phyloP scores from a whole-genome alignment of 208 protist genomes.

The Trypanosoma mega region DNA sequence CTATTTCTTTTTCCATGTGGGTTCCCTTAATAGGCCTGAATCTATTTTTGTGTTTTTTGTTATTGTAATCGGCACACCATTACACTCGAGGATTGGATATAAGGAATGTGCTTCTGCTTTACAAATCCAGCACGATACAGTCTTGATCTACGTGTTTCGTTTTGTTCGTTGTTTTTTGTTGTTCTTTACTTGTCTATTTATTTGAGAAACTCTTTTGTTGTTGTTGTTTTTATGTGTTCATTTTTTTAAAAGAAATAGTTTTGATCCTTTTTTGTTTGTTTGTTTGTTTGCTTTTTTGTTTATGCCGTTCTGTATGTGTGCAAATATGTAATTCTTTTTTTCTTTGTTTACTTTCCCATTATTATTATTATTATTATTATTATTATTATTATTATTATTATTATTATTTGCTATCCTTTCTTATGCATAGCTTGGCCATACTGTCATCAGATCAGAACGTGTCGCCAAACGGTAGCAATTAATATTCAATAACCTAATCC shows the following conservation, averaged over 20 bases:
- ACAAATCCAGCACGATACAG: background rate
- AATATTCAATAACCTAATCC: too few species aligned
- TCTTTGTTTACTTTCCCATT: conserved; percentile 10
- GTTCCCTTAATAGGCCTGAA: background rate
- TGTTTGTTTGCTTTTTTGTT: conserved; percentile 14
- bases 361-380: conserved; percentile 12
- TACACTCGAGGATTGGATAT: background rate
- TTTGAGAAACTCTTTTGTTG: too few species aligned
- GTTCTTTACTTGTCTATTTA: conserved; percentile 16
- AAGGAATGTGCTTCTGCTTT: background rate
- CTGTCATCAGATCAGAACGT: too few species aligned
- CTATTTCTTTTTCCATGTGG: conserved; percentile 1
- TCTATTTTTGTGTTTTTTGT: background rate
- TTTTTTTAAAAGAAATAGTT: background rate
- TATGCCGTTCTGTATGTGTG: conserved; percentile 9
- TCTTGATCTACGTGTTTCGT: conserved; percentile 5
- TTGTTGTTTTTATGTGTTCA: background rate
- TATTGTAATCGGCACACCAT: background rate
- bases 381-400: too few species aligned
- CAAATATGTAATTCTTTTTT: too few species aligned
- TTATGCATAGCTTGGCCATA: too few species aligned
- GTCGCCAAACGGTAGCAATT: too few species aligned
- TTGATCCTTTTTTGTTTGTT: conserved; percentile 1
- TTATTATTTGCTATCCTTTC: too few species aligned
- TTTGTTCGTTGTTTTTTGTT: conserved; percentile 12